A percentile compares a stretch with the other conserved stretches of the same genome.
Evolutionary conservation across 2,329 filamentous ascomycete species (phyloP).

Genomic region (Phialophora tarda): DNA sequence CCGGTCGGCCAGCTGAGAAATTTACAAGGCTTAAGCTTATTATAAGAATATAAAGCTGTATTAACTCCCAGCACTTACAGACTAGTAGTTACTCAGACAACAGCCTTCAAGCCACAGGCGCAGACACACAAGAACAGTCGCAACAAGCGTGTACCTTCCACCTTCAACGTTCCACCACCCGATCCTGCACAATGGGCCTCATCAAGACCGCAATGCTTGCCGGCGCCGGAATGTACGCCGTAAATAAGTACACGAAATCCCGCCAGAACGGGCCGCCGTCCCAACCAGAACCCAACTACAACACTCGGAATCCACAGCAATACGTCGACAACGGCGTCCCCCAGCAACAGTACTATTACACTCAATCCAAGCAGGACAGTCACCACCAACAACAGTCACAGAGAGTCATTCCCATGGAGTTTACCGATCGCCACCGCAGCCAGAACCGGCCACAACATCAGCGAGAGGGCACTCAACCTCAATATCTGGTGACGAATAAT

Average conservation of each 20-base stretch:
- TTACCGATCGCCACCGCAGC: slow-evolving; percentile 13
- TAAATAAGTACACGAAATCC: slow-evolving; percentile 20
- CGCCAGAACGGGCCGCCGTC: slow-evolving; percentile 3
- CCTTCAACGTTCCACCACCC: not conserved
- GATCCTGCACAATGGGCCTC: slow-evolving; percentile 21
- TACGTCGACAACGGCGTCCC: slow-evolving; percentile 13
- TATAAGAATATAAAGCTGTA: not conserved
- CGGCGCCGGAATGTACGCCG: slow-evolving; percentile 25
- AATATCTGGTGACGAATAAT: slow-evolving; percentile 17
- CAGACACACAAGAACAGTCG: too few relatives aligned
- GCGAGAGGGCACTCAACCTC: not conserved
- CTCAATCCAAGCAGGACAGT: not conserved
- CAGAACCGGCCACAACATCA: not conserved
- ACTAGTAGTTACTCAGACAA: not conserved
- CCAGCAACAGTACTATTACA: slow-evolving; percentile 2
- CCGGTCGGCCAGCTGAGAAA: not conserved
- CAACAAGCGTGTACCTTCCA: too few relatives aligned
- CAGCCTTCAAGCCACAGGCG: not conserved
- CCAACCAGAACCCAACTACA: slow-evolving; percentile 5
- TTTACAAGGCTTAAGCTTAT: not conserved
- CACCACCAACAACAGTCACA: slow-evolving; percentile 12
- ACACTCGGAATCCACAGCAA: slow-evolving; percentile 13
- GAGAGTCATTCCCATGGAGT: slow-evolving; percentile 19
- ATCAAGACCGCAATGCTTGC: slow-evolving; percentile 28
- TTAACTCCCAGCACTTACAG: not conserved